Evolutionary conservation across 768 basidiomycete genomes (phyloP).

Genomic region (Phanerochaete carnosa): DNA sequence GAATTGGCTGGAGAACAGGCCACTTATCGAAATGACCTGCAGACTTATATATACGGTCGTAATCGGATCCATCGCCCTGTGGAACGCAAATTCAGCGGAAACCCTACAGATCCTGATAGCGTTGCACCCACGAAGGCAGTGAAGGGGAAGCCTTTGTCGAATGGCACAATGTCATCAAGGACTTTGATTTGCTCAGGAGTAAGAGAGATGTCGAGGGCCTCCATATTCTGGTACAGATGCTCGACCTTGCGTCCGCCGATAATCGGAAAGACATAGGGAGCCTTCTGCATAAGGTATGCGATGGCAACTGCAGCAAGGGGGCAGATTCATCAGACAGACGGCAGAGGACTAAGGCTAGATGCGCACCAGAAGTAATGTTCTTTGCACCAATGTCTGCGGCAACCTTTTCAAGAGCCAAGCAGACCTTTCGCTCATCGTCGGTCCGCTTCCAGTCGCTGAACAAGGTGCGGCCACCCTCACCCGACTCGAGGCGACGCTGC

Average conservation of each 20-base stretch:
- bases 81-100: slow-evolving; percentile 32
- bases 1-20: neutral
- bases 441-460: slow-evolving; percentile 37
- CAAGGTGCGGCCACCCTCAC: slow-evolving; percentile 26
- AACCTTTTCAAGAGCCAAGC: slow-evolving; percentile 42
- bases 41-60: slow-evolving; percentile 2
- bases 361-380: neutral
- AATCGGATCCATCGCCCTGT: slow-evolving; percentile 7
- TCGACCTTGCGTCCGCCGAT: slow-evolving; percentile 46
- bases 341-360: neutral
- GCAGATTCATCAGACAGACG: neutral
- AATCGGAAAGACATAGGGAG: too few species aligned
- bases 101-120: slow-evolving; percentile 46
- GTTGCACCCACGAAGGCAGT: too few species aligned
- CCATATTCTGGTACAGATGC: slow-evolving; percentile 42
- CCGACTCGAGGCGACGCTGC: slow-evolving; percentile 14
- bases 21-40: slow-evolving; percentile 13
- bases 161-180: slow-evolving; percentile 37
- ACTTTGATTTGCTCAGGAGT: slow-evolving; percentile 40
- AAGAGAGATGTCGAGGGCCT: slow-evolving; percentile 43
- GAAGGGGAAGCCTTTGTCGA: too few species aligned
- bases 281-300: slow-evolving; percentile 48
- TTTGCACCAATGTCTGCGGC: slow-evolving; percentile 40
- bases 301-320: slow-evolving; percentile 35
- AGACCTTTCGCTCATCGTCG: slow-evolving; percentile 38